A percentile compares a stretch with the other conserved stretches of the same genome.
Conservation (phyloP, 306 rosid species). For the Rosa chinensis region DNA sequence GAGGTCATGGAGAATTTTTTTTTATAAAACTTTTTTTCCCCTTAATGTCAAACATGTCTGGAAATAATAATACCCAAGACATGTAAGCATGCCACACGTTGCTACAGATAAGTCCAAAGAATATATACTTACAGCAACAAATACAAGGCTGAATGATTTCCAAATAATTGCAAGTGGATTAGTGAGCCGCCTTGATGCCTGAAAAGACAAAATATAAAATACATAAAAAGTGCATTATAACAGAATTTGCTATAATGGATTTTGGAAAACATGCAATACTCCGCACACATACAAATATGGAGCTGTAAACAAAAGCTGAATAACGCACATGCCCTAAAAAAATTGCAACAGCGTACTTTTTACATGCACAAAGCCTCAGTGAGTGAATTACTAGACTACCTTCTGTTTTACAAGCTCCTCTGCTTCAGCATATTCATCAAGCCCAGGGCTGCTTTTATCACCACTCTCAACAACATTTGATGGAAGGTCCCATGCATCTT, state of each 20-base stretch:
- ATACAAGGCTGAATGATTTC: conserved; percentile 95
- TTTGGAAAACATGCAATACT: background rate
- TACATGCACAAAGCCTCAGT: background rate
- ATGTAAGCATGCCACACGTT: background rate
- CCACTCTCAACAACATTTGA: conserved; percentile 48
- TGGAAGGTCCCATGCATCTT: conserved; percentile 98
- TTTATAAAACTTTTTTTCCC: background rate
- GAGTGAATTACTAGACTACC: conserved; percentile 36
- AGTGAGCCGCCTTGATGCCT: conserved; percentile 70
- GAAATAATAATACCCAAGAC: background rate
- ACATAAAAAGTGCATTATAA: background rate
- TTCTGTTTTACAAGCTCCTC: conserved; percentile 94
- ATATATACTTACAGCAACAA: conserved; percentile 77
- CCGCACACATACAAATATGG: background rate
- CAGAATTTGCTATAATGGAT: background rate
- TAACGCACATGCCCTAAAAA: background rate
- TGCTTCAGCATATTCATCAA: conserved; percentile 81
- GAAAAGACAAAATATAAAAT: conserved; percentile 12
- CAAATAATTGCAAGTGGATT: conserved; percentile 84
- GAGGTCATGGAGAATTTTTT: background rate
- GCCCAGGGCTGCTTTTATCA: conserved; percentile 61
- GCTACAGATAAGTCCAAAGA: conserved; percentile 1
- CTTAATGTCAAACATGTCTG: background rate
- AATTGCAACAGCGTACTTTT: background rate
- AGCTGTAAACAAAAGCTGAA: background rate